Evolutionary conservation across 1,139 yeast genomes (phyloP), one percentile per base, ranked within the genome.

Genomic region (Wickerhamomyces sp.): DNA sequence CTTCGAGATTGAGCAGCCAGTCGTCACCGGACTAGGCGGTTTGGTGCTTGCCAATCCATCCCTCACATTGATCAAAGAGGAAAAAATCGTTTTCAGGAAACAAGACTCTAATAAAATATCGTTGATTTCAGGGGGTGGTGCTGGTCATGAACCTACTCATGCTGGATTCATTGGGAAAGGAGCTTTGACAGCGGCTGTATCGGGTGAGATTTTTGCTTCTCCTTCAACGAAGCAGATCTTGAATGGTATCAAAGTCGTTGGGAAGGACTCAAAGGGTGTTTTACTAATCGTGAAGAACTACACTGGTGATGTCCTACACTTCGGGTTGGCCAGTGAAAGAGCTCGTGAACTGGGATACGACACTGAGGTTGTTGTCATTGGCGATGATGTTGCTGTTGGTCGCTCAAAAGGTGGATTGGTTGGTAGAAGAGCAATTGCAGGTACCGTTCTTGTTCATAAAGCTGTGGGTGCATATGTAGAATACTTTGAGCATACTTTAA

Each of bases 141-240:
- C 93, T 10, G 98, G 98, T 35, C 98, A 91, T 62, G 97, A 91
- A 65, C 97, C 97, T 31, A 73, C 91, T 9, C 96, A 90, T 61
- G 93, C 87, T 6, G 97, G 96, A 0, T 90, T 80, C 61, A 93
- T 91, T 13, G 97, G 97, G 7, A 73, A 77, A 29, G 93, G 93
- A 44, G 69, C 85, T 58, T 66, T 91, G 38, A 89, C 86, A 58
- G 95, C 85, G 35, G 97, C 96, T 2, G 96, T 90, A 9, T 80
- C 89, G 45, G 97, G 98, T 33, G 79, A 85, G 38, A 75, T 88
- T 18, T 91, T 91, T 69, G 96, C 97, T 0, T 87, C 95, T 23
- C 97, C 97, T 2, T 83, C 94, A 7, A 87, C 96, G 3, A 85
- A 82, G 58, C 97, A 91, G 66, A 86, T 91, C 55, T 71, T 82